These are phyloP conservation scores for Pouteria glomerata DNA, from an alignment of 148 eudicot genomes.

Conservation along the genomic window DNA sequence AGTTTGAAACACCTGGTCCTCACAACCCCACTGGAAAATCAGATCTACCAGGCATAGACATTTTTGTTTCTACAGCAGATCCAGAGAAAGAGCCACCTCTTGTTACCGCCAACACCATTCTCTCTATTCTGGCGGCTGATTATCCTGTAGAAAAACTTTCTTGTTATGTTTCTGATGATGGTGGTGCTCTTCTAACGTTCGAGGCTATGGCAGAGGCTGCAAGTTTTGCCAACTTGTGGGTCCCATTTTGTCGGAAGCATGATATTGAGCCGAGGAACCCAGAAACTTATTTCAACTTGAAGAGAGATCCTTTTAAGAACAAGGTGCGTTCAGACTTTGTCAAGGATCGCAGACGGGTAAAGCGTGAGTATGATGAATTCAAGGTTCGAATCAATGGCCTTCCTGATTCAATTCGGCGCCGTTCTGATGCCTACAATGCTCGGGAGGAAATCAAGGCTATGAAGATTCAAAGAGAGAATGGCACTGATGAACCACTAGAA, in stretches of 20 bases:
- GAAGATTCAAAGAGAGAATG: constrained; percentile 60
- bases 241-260: constrained; percentile 83
- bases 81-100: constrained; percentile 92
- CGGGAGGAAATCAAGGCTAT: constrained; percentile 82
- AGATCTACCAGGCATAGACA: constrained; percentile 79
- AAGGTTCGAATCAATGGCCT: constrained; percentile 84
- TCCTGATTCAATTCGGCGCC: constrained; percentile 74
- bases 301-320: constrained; percentile 74
- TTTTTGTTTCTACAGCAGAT: constrained; percentile 86
- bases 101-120: constrained; percentile 76
- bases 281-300: constrained; percentile 62
- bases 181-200: constrained; percentile 76
- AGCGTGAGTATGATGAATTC: constrained; percentile 89
- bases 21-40: constrained; percentile 72
- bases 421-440: constrained; percentile 86
- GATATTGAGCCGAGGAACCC: constrained; percentile 85
- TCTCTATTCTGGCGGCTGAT: constrained; percentile 71
- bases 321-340: constrained; percentile 76
- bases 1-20: constrained; percentile 59
- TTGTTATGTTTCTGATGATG: constrained; percentile 88
- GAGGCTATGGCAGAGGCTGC: constrained; percentile 97
- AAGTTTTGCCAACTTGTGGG: constrained; percentile 82
- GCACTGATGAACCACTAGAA: constrained; percentile 49
- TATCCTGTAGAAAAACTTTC: constrained; percentile 86
- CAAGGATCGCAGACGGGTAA: constrained; percentile 75